Evolutionary conservation across 768 basidiomycete species (phyloP).

Genomic region (Clavulina sp.): DNA sequence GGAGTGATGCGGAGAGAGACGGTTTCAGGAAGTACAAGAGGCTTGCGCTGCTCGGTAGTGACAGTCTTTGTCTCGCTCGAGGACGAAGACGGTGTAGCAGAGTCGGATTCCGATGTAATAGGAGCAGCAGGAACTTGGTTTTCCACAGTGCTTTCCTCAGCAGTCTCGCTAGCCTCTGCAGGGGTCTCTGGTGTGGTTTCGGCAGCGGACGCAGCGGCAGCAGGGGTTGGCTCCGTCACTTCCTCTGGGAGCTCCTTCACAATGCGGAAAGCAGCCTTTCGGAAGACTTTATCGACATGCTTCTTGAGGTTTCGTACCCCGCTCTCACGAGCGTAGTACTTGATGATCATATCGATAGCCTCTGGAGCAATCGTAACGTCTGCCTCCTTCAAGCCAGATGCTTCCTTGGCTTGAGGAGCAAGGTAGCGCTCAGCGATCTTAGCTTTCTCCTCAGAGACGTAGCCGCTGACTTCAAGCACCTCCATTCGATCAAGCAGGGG

Average conservation of each 20-base stretch:
- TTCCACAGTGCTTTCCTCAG: not conserved
- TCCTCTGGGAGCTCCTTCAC: conserved; percentile 83
- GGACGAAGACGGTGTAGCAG: conserved; percentile 36
- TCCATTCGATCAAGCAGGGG: conserved; percentile 94
- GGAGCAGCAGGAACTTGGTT: not conserved
- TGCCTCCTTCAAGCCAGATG: conserved; percentile 68
- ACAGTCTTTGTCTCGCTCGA: conserved; percentile 28
- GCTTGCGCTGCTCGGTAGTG: conserved; percentile 64
- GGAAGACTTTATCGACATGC: conserved; percentile 96
- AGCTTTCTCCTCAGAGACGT: conserved; percentile 84
- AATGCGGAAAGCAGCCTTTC: conserved; percentile 86
- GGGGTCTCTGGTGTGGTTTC: conserved; percentile 9
- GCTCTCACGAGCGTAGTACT: conserved; percentile 94
- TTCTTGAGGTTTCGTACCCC: conserved; percentile 96
- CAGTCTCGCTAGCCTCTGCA: too few relatives aligned
- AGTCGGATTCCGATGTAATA: conserved; percentile 18
- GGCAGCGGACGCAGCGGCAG: conserved; percentile 5
- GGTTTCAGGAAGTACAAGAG: conserved; percentile 58
- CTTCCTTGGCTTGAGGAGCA: conserved; percentile 83
- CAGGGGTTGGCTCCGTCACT: conserved; percentile 44
- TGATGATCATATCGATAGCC: conserved; percentile 76
- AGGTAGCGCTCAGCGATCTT: conserved; percentile 78
- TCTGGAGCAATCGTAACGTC: conserved; percentile 63
- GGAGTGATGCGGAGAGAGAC: conserved; percentile 70
- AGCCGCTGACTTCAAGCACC: conserved; percentile 85